phyloP scores from a whole-genome alignment of 2,329 filamentous ascomycete species.

The Chaetomium sp. region DNA sequence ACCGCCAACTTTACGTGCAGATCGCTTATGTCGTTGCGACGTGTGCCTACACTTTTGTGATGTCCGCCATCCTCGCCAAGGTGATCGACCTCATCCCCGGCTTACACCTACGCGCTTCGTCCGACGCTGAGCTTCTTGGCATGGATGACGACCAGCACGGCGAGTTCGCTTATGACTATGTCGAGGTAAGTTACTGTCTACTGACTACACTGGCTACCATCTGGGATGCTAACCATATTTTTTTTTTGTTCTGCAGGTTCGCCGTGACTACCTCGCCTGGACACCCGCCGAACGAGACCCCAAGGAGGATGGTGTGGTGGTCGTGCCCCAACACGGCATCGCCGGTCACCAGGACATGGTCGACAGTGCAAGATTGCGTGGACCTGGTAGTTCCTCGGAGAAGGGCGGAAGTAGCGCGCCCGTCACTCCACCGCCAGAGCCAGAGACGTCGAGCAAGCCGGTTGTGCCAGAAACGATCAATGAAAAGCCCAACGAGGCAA shows the following conservation, averaged over 20 bases:
- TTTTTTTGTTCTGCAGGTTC: slow-evolving; percentile 35
- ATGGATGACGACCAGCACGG: slow-evolving; percentile 89
- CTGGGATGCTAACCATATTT: too few relatives aligned
- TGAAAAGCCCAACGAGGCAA: slow-evolving; percentile 7
- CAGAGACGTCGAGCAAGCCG: background rate
- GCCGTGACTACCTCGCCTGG: slow-evolving; percentile 83
- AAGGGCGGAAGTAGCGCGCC: slow-evolving; percentile 6
- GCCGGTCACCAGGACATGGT: slow-evolving; percentile 59
- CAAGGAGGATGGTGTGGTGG: slow-evolving; percentile 48
- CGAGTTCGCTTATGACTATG: slow-evolving; percentile 86
- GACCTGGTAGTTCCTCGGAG: background rate
- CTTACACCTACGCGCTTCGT: slow-evolving; percentile 70
- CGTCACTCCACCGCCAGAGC: slow-evolving; percentile 11
- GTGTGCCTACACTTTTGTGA: slow-evolving; percentile 62
- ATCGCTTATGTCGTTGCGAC: slow-evolving; percentile 66
- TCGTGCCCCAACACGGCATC: slow-evolving; percentile 66
- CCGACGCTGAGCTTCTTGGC: slow-evolving; percentile 76
- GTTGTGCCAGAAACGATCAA: background rate
- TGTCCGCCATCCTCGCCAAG: slow-evolving; percentile 69
- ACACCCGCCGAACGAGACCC: slow-evolving; percentile 67
- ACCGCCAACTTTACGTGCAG: slow-evolving; percentile 69
- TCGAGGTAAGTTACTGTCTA: slow-evolving; percentile 49
- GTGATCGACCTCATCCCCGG: slow-evolving; percentile 69
- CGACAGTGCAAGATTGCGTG: slow-evolving; percentile 14
- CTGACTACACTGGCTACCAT: background rate